Percentiles rank a stretch among this genome's conserved stretches.
phyloP scores from a whole-genome alignment of 2,329 filamentous ascomycete species.

The Paecilomyces formosus region DNA sequence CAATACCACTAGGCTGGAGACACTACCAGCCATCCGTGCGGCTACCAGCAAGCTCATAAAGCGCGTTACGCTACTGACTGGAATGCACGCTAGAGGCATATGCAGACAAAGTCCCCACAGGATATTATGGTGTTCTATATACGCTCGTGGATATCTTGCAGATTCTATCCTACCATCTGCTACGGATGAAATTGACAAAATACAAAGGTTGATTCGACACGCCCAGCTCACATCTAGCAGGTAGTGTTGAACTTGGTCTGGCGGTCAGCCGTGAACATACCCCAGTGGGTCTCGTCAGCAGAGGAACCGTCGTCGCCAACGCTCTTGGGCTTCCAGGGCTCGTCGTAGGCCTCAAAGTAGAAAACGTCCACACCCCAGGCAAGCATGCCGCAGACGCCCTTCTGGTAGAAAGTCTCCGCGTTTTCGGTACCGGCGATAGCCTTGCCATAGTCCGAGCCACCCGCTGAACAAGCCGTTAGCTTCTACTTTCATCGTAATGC shows the following conservation, averaged over 20 bases:
- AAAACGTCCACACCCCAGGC: slow-evolving; percentile 62
- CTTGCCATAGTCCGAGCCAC: slow-evolving; percentile 54
- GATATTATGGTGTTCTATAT: neutral
- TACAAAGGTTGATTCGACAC: neutral
- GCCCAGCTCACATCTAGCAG: slow-evolving; percentile 33
- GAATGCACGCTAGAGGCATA: neutral
- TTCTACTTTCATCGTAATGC: neutral
- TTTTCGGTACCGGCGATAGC: slow-evolving; percentile 55
- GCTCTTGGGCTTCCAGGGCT: slow-evolving; percentile 61
- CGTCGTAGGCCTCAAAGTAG: slow-evolving; percentile 68
- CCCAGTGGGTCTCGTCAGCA: slow-evolving; percentile 62
- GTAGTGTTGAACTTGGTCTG: slow-evolving; percentile 48
- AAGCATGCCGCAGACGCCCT: slow-evolving; percentile 57
- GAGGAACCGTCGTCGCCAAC: slow-evolving; percentile 55
- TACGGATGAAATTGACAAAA: neutral
- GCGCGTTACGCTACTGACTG: too few relatives aligned
- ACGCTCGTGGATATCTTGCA: neutral
- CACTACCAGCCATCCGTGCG: too few relatives aligned
- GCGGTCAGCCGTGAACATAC: slow-evolving; percentile 56
- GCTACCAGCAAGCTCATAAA: too few relatives aligned
- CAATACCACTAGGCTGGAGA: too few relatives aligned
- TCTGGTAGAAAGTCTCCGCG: slow-evolving; percentile 53
- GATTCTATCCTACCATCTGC: neutral
- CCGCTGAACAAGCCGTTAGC: slow-evolving; percentile 19
- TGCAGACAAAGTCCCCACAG: neutral